Conservation (phyloP, 768 basidiomycete species). For the Termitomyces sp. region DNA sequence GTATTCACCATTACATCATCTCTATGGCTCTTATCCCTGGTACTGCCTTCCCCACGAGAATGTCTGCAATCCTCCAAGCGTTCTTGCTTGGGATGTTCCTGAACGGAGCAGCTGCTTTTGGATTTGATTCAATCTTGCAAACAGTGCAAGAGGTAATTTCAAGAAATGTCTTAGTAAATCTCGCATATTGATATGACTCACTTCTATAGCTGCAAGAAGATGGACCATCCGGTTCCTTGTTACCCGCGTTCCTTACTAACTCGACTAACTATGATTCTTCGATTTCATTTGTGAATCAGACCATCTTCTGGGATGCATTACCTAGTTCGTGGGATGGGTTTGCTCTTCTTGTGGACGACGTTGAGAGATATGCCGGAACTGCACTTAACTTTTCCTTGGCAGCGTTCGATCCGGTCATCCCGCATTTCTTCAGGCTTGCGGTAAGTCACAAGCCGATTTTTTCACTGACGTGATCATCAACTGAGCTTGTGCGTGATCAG, state of each 20-base stretch:
- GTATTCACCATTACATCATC: slow-evolving; percentile 81
- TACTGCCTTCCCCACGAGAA: slow-evolving; percentile 75
- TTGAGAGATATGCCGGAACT: slow-evolving; percentile 68
- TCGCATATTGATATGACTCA: slow-evolving; percentile 2
- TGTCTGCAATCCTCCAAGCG: slow-evolving; percentile 76
- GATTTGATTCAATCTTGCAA: slow-evolving; percentile 74
- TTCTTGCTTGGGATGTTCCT: slow-evolving; percentile 79
- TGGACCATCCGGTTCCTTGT: slow-evolving; percentile 58
- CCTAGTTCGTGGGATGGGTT: slow-evolving; percentile 69
- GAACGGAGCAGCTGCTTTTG: slow-evolving; percentile 75
- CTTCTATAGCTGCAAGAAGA: slow-evolving; percentile 59
- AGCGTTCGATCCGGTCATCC: slow-evolving; percentile 49
- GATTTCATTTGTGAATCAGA: slow-evolving; percentile 48
- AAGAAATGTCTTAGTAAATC: neutral
- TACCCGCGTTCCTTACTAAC: slow-evolving; percentile 72
- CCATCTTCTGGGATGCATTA: slow-evolving; percentile 49
- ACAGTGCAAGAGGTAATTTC: slow-evolving; percentile 59
- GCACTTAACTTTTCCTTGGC: slow-evolving; percentile 69
- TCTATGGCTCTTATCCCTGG: slow-evolving; percentile 71
- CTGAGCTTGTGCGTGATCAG: slow-evolving; percentile 24
- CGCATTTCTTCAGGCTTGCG: slow-evolving; percentile 77
- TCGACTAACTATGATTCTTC: slow-evolving; percentile 58
- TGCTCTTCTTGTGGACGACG: slow-evolving; percentile 78
- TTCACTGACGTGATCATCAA: neutral
- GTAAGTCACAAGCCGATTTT: slow-evolving; percentile 36